phyloP scores from a whole-genome alignment of 805 yeast species.

The Barnettozyma vustinii region DNA sequence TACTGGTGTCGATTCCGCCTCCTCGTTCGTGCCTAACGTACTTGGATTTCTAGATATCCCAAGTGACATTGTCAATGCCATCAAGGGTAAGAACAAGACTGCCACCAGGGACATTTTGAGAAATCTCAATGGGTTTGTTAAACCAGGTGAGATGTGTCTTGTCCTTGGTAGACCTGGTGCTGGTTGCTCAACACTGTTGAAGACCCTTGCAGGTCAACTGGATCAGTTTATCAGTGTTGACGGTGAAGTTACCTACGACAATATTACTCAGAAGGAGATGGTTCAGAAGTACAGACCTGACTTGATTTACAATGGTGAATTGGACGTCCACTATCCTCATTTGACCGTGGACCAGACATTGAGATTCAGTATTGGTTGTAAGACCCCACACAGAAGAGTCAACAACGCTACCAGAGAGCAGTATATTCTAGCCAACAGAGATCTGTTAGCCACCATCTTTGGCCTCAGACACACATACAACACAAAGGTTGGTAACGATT shows the following conservation, averaged over 20 bases:
- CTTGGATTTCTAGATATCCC: slow-evolving; percentile 8
- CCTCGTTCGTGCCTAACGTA: slow-evolving; percentile 13
- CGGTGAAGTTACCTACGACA: slow-evolving; percentile 59
- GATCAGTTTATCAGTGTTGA: slow-evolving; percentile 28
- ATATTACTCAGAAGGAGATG: slow-evolving; percentile 55
- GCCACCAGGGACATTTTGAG: slow-evolving; percentile 25
- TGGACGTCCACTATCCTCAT: slow-evolving; percentile 73
- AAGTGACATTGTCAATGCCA: not conserved
- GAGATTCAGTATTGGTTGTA: slow-evolving; percentile 61
- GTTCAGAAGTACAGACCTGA: slow-evolving; percentile 51
- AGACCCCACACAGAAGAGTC: slow-evolving; percentile 54
- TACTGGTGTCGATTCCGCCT: slow-evolving; percentile 11
- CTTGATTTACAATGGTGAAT: slow-evolving; percentile 52
- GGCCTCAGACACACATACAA: slow-evolving; percentile 56
- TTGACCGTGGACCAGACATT: slow-evolving; percentile 71
- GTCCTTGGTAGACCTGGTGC: slow-evolving; percentile 77
- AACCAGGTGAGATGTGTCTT: slow-evolving; percentile 64
- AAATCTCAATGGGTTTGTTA: slow-evolving; percentile 29
- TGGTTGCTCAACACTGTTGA: slow-evolving; percentile 69
- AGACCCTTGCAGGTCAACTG: slow-evolving; percentile 53
- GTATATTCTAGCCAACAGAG: slow-evolving; percentile 43
- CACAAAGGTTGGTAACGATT: slow-evolving; percentile 58
- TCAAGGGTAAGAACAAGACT: slow-evolving; percentile 5
- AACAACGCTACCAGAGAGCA: slow-evolving; percentile 41
- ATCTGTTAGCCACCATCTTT: slow-evolving; percentile 46